phyloP scores from a whole-genome alignment of 805 yeast species.

The Wickerhamiella spandovensis region DNA sequence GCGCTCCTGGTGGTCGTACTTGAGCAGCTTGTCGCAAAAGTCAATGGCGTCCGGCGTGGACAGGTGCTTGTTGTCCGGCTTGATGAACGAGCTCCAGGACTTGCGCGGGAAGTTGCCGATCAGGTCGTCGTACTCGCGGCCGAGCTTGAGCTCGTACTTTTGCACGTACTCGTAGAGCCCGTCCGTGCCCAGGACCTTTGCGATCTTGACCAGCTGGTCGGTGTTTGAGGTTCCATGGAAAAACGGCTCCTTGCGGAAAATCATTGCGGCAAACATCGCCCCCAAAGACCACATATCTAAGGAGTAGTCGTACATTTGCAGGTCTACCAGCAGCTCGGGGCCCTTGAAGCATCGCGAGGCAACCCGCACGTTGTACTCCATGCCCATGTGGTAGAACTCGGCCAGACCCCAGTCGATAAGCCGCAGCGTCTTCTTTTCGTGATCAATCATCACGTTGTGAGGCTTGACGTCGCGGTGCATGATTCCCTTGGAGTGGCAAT shows the following conservation, averaged over 20 bases:
- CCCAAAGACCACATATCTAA: slow-evolving; percentile 87
- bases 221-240: slow-evolving; percentile 87
- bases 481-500: slow-evolving; percentile 84
- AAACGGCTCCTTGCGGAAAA: slow-evolving; percentile 80
- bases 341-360: slow-evolving; percentile 89
- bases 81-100: slow-evolving; percentile 78
- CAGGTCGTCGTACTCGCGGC: slow-evolving; percentile 68
- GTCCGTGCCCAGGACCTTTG: slow-evolving; percentile 74
- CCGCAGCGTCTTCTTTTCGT: slow-evolving; percentile 42
- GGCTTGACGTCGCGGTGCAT: slow-evolving; percentile 94
- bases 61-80: slow-evolving; percentile 52
- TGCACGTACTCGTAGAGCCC: slow-evolving; percentile 52
- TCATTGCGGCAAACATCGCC: slow-evolving; percentile 80
- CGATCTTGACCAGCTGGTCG: slow-evolving; percentile 84
- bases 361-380: slow-evolving; percentile 81
- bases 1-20: slow-evolving; percentile 79
- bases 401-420: slow-evolving; percentile 94
- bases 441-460: slow-evolving; percentile 89
- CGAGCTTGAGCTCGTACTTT: slow-evolving; percentile 56
- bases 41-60: slow-evolving; percentile 62
- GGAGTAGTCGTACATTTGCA: slow-evolving; percentile 75
- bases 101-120: slow-evolving; percentile 56
- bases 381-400: slow-evolving; percentile 81
- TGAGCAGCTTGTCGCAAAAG: slow-evolving; percentile 56
- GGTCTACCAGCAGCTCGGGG: slow-evolving; percentile 75